Evolutionary conservation across 2,329 filamentous ascomycete species (phyloP), one percentile per base, ranked within the genome.

Genomic region (Penicillium paneum): DNA sequence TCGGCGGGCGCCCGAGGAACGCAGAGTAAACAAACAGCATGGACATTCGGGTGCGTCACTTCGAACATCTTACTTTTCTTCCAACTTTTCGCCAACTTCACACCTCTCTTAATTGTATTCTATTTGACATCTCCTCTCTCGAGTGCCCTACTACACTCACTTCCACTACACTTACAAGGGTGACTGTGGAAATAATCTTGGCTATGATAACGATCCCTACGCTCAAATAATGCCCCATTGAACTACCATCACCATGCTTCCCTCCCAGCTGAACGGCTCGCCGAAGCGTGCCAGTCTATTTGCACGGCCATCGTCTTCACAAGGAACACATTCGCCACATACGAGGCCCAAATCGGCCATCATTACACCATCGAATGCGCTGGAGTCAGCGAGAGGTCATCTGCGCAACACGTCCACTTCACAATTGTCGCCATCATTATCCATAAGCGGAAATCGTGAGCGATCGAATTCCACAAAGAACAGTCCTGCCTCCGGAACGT

Each of bases 271-370:
- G 65, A 83, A 80, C 72, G 83, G 83, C 73, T 83, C 86, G 64
- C 83, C 87, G 71, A 89, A 87, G 78, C 87, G 91, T 67, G 89
- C 85, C 70, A 93, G 90, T 75, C 89, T 90, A 15, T 95, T 96
- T 71, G 80, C 82, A 56, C 83, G 90, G 68, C 84, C 63, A 40
- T 63, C 89, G 15, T 81, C 87, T 21, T 89, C 89, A 31, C 82
- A 88, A 39, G 81, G 78, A 46, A 80, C 84, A 5, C 65, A 66
- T 35, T 64, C 68, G 32, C 59, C 61, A 56, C 59, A 67, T 38
- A 31, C 62, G 34, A 78, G 91, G 63, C 90, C 91, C 10, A 92
- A 90, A 69, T 96, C 91, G 3, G 83, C 85, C 54, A 79, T 92
- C 55, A 83, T 91, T 67, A 79, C 85, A 40, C 82, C 86, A n/a